Conservation (phyloP, 768 basidiomycete species). For the Cytidiella melzeri region DNA sequence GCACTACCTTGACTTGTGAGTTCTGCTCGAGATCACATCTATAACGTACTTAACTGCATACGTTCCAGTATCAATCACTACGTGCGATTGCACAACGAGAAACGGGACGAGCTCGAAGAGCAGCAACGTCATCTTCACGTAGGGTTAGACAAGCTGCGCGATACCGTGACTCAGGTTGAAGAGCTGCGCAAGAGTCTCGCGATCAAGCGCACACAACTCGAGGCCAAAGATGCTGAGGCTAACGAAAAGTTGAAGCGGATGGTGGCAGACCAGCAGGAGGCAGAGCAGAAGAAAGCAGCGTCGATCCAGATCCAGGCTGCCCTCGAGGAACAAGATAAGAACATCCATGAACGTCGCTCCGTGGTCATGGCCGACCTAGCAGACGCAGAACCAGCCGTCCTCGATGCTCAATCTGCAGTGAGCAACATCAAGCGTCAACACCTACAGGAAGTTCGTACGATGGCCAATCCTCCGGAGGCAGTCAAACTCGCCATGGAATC, state of each 20-base stretch:
- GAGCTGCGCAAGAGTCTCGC: constrained; percentile 93
- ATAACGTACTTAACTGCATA: constrained; percentile 5
- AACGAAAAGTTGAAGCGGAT: constrained; percentile 97
- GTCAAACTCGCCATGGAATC: constrained; percentile 99
- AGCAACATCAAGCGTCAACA: constrained; percentile 95
- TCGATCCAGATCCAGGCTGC: constrained; percentile 96
- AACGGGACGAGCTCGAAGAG: constrained; percentile 95
- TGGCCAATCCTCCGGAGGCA: constrained; percentile 97
- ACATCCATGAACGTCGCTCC: constrained; percentile 82
- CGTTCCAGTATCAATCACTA: constrained; percentile 87
- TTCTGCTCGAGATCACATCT: constrained; percentile 13
- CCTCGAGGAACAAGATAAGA: constrained; percentile 82
- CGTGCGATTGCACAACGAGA: constrained; percentile 90
- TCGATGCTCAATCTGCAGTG: constrained; percentile 94
- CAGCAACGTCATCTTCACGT: constrained; percentile 98
- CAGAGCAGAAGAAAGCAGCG: constrained; percentile 95
- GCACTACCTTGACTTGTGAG: constrained; percentile 98
- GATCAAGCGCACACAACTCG: constrained; percentile 85
- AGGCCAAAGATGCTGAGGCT: constrained; percentile 91
- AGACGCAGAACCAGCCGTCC: constrained; percentile 94
- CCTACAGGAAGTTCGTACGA: constrained; percentile 92
- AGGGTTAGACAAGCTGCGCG: constrained; percentile 91
- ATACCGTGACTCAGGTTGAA: constrained; percentile 96
- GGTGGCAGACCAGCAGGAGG: constrained; percentile 98
- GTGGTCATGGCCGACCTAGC: constrained; percentile 95